Conservation (phyloP, 345 rosid species). For the Lumnitzera racemosa region DNA sequence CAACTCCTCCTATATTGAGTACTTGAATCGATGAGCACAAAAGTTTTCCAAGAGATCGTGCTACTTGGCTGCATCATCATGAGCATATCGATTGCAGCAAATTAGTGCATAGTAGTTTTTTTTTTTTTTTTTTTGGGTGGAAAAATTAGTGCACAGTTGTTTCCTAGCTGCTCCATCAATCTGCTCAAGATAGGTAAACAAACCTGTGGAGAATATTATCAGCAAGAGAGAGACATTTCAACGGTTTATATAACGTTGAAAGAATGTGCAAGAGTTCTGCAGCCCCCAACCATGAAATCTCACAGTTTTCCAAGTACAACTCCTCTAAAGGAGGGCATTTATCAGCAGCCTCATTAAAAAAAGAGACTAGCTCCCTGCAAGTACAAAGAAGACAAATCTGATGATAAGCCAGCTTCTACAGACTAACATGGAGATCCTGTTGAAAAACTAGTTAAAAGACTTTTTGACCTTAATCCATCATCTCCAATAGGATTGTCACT, state of each 20-base stretch:
- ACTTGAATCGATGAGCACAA: conserved; percentile 35
- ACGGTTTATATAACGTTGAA: conserved; percentile 35
- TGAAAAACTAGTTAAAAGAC: conserved; percentile 7
- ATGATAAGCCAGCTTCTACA: conserved; percentile 6
- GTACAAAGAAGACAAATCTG: conserved; percentile 9
- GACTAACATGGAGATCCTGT: not conserved
- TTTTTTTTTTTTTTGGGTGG: too few relatives aligned
- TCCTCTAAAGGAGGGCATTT: conserved; percentile 34
- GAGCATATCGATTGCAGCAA: too few relatives aligned
- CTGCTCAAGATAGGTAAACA: conserved; percentile 9
- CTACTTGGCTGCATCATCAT: conserved; percentile 44
- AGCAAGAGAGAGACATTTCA: conserved; percentile 57
- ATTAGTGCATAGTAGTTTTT: too few relatives aligned
- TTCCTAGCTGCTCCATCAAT: too few relatives aligned
- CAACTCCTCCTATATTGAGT: conserved; percentile 66
- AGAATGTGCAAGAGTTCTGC: conserved; percentile 47
- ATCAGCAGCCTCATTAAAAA: conserved; percentile 43
- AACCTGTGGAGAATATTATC: conserved; percentile 82
- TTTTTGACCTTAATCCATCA: conserved; percentile 61
- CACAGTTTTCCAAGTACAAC: conserved; percentile 70
- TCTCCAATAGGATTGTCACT: conserved; percentile 81
- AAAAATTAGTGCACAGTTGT: too few relatives aligned
- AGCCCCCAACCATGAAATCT: conserved; percentile 59
- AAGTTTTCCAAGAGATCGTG: conserved; percentile 45
- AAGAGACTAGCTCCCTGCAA: conserved; percentile 68